Conservation (phyloP, 257 asterid species). For the Vinca minor region DNA sequence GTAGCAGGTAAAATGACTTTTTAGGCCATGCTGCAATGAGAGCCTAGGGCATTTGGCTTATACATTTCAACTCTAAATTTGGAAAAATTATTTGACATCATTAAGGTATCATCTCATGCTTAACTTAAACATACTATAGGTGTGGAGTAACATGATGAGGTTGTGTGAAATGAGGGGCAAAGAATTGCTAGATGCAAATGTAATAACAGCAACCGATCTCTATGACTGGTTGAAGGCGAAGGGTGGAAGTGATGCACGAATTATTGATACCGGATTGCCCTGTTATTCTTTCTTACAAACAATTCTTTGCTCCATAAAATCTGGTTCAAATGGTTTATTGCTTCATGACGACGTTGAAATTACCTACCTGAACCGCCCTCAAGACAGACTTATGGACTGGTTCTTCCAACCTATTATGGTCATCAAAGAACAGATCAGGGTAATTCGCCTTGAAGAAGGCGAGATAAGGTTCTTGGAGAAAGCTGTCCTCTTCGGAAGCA, state of each 20-base stretch:
- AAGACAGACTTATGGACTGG: slow-evolving; percentile 80
- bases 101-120: not conserved
- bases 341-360: slow-evolving; percentile 68
- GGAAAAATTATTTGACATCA: not conserved
- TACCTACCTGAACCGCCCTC: slow-evolving; percentile 71
- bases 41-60: not conserved
- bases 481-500: slow-evolving; percentile 46
- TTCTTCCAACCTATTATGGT: slow-evolving; percentile 79
- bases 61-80: not conserved
- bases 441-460: slow-evolving; percentile 53
- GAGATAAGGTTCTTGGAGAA: slow-evolving; percentile 66
- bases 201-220: slow-evolving; percentile 56
- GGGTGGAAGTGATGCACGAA: slow-evolving; percentile 35
- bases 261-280: slow-evolving; percentile 61
- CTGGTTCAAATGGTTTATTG: slow-evolving; percentile 58
- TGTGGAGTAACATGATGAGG: slow-evolving; percentile 73
- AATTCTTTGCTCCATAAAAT: slow-evolving; percentile 51
- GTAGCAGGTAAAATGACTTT: not conserved
- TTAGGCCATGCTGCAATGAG: not conserved
- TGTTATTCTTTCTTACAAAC: slow-evolving; percentile 54
- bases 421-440: slow-evolving; percentile 78
- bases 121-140: slow-evolving; percentile 34
- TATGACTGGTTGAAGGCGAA: slow-evolving; percentile 71
- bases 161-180: slow-evolving; percentile 52
- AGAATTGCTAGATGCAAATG: slow-evolving; percentile 47